Conservation (phyloP, 495 filamentous ascomycete genomes). For the Talaromyces adpressus region DNA sequence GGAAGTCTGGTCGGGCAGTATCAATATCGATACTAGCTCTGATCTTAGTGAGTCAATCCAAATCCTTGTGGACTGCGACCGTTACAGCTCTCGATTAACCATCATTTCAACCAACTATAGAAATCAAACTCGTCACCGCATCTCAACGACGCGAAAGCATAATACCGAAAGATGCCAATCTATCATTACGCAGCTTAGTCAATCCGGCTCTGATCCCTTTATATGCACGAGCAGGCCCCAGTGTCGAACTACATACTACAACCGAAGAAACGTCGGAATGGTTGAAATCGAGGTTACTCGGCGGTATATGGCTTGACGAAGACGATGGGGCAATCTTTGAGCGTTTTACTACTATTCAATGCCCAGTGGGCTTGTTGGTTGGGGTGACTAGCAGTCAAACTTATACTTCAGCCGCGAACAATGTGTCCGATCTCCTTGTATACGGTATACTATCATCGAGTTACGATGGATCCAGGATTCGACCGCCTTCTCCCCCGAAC, state of each 20-base stretch:
- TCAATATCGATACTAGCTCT: not conserved
- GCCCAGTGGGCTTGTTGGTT: conserved; percentile 35
- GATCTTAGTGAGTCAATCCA: not conserved
- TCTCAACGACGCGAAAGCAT: conserved; percentile 31
- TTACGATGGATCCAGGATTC: conserved; percentile 17
- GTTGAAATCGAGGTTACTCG: conserved; percentile 19
- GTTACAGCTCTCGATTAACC: not conserved
- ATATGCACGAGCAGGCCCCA: conserved; percentile 43
- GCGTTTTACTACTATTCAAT: conserved; percentile 27
- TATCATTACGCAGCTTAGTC: conserved; percentile 37
- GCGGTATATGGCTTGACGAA: conserved; percentile 26
- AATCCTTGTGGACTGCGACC: not conserved
- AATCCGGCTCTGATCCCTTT: conserved; percentile 42
- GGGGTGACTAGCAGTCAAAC: conserved; percentile 14
- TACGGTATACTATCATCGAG: conserved; percentile 38
- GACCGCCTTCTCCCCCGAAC: conserved; percentile 40
- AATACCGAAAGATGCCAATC: conserved; percentile 23
- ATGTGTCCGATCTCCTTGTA: conserved; percentile 47
- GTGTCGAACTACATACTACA: conserved; percentile 36
- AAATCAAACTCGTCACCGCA: conserved; percentile 30
- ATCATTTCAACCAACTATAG: conserved; percentile 13
- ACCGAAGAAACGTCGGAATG: conserved; percentile 33
- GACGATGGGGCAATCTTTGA: conserved; percentile 12
- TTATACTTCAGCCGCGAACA: conserved; percentile 10
- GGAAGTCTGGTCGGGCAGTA: conserved; percentile 11